phyloP scores from a whole-genome alignment of 768 basidiomycete genomes.

The Mrakia gelida region DNA sequence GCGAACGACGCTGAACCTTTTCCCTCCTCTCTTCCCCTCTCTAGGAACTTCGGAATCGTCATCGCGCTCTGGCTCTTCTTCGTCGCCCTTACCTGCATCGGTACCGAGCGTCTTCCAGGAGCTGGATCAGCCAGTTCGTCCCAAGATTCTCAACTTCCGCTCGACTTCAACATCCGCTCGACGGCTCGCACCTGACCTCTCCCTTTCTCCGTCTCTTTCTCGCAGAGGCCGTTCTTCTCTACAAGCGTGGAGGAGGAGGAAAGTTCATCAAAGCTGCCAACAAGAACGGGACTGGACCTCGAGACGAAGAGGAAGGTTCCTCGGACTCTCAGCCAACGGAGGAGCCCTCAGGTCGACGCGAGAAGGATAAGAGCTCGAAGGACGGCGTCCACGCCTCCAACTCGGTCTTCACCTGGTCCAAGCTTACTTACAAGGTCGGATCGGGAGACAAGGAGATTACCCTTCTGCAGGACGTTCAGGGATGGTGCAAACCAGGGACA shows the following conservation, averaged over 20 bases:
- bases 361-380: neutral
- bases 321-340: neutral
- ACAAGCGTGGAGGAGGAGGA: constrained; percentile 39
- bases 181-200: too few relatives aligned
- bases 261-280: constrained; percentile 31
- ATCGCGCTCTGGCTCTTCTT: constrained; percentile 40
- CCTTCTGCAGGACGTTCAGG: constrained; percentile 14
- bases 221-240: constrained; percentile 44
- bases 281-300: neutral
- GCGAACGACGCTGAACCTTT: constrained; percentile 11
- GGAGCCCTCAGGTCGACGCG: neutral
- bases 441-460: constrained; percentile 31
- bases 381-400: neutral
- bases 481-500: constrained; percentile 37
- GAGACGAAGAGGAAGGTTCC: constrained; percentile 1
- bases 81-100: constrained; percentile 40
- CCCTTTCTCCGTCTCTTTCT: constrained; percentile 5
- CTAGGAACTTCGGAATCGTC: constrained; percentile 43
- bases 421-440: constrained; percentile 17
- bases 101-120: constrained; percentile 34
- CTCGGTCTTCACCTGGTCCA: constrained; percentile 14
- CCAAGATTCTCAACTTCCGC: neutral
- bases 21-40: constrained; percentile 36
- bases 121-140: constrained; percentile 21
- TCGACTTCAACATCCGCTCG: neutral